A percentile compares a stretch with the other conserved stretches of the same genome.
Conservation (phyloP, 352 stramenopile species). For the Pythium pyrilobum region DNA sequence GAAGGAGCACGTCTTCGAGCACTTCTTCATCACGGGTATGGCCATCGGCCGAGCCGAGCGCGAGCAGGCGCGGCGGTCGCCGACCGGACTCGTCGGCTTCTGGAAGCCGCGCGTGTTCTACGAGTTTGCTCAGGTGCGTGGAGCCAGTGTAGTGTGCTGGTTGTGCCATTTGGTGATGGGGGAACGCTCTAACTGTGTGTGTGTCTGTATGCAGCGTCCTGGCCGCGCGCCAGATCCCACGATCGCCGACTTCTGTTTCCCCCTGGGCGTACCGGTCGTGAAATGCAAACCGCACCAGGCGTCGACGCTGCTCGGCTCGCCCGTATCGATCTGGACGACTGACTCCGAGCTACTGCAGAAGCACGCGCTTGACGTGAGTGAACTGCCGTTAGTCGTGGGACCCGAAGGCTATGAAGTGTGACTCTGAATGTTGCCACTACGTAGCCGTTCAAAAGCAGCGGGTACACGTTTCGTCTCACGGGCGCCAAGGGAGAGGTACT, state of each 20-base stretch:
- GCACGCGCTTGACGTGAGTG: slow-evolving; percentile 60
- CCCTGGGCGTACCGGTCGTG: slow-evolving; percentile 54
- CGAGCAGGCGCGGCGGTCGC: slow-evolving; percentile 20
- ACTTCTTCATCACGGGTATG: slow-evolving; percentile 70
- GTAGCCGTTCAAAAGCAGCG: slow-evolving; percentile 52
- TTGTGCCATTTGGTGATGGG: too few relatives aligned
- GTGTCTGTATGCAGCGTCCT: slow-evolving; percentile 13
- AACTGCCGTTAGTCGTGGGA: too few relatives aligned
- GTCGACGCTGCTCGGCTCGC: slow-evolving; percentile 34
- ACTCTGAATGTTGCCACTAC: too few relatives aligned
- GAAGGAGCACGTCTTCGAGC: slow-evolving; percentile 79
- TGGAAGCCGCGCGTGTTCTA: slow-evolving; percentile 76
- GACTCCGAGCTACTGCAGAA: slow-evolving; percentile 55
- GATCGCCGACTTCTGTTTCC: slow-evolving; percentile 80
- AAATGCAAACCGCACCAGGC: slow-evolving; percentile 54
- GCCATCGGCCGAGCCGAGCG: slow-evolving; percentile 28
- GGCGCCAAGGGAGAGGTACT: slow-evolving; percentile 79
- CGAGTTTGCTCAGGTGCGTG: slow-evolving; percentile 45
- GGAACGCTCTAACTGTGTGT: slow-evolving; percentile 14
- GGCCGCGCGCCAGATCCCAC: slow-evolving; percentile 33
- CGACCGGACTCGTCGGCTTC: slow-evolving; percentile 33
- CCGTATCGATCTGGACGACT: slow-evolving; percentile 68
- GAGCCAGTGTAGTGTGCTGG: too few relatives aligned
- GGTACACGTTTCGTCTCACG: slow-evolving; percentile 81
- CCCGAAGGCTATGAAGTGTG: too few relatives aligned